Evolutionary conservation across 305 asterid species (phyloP), one percentile per base, ranked within the genome.

Genomic region (Plantago coronopus): DNA sequence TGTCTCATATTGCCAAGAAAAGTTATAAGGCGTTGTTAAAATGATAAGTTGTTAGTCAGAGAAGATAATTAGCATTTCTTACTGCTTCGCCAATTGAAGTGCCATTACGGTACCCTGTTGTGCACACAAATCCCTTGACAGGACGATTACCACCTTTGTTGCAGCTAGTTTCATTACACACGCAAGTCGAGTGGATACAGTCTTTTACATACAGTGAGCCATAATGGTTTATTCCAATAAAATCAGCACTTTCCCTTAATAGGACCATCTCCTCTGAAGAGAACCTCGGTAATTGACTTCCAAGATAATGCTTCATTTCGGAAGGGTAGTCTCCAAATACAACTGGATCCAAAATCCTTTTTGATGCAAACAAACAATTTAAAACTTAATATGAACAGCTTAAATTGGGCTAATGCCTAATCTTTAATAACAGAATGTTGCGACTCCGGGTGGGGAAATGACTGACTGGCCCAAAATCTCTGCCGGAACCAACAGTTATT

Each of bases 151-250:
- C 66, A 14, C 87, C 89, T 14, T 49, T 25, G 43, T 15, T 55
- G 69, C 95, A 88, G 63, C 68, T 60, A 14, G 79, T 61, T 5
- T 45, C 74, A 6, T 71, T 65, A 74, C 88, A 81, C 7, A 18
- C 3, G 38, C 97, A 87, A 56, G 58, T 66, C 7, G 89, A 77
- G 55, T 86, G 47, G 31, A 84, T 64, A 68, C 98, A 91, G 58
- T 91, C 96, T 76, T 76, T 78, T 19, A 83, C 95, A 69, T 86
- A 91, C 20, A 88, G 80, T 31, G 95, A 23, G 48, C 78, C 78
- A 48, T 91, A 91, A 45, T 82, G 94, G 77, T 88, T 91, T 48
- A 91, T 42, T 29, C 98, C 98, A 0, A 91, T 72, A 57, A 86
- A 88, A 60, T 91, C 96, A 50, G 72, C 64, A 63, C 98, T 84